Evolutionary conservation across 805 yeast species (phyloP), one percentile per base, ranked within the genome.

Genomic region (Myxozyma melibiosi): DNA sequence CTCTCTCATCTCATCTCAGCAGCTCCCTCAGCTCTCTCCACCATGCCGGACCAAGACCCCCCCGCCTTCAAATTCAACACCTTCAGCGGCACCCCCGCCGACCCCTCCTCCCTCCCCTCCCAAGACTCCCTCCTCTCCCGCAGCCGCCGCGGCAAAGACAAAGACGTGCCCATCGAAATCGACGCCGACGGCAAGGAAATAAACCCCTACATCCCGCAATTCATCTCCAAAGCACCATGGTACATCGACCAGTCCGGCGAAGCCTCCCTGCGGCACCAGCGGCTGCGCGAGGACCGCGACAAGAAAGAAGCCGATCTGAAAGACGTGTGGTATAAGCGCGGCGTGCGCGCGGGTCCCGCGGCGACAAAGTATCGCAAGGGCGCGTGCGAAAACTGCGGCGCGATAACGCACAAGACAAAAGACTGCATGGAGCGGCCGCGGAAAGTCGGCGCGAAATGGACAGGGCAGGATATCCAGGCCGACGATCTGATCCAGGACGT

Each of bases 361-460:
- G 68, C 70, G 5, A 68, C 71, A 3, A 70, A 70, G 58, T 71
- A 65, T 54, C 65, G 72, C 25, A 72, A 71, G 39, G 77, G 76
- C 1, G 74, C 71, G 1, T 84, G 88, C 66, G 73, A 72, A n/a
- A 83, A 83, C 63, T 84, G 88, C 68, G 87, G 88, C 1, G 76
- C 79, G 22, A 61, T 70, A 34, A 75, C 74, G 16, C 89, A 84
- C 68, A 64, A 68, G 30, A 72, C 74, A 33, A 72, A 69, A 44
- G 88, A 84, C 55, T 84, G 89, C 68, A 63, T 84, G 45, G 88
- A 84, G 62, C 74, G 78, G 48, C 86, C 87, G 3, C 67, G 77
- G 34, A 76, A 76, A 51, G 61, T 67, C 14, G 74, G 76, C 3
- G 70, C 77, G 18, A 72, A 68, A 30, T 76, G 66, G 67, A 66